phyloP scores from a whole-genome alignment of 106 monocot genomes.

The Posidonia australis region DNA sequence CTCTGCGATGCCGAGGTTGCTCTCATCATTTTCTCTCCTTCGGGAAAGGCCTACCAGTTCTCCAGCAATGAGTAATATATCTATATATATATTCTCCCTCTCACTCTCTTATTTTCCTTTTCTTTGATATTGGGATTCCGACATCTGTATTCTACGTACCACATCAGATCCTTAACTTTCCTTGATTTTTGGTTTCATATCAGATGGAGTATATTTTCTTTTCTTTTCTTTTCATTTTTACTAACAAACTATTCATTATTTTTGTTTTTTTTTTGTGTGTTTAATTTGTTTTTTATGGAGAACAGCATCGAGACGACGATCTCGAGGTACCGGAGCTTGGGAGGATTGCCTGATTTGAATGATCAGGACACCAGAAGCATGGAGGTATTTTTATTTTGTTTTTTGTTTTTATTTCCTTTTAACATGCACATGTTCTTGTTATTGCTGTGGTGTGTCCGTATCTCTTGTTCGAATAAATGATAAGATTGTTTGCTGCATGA shows the following conservation, averaged over 20 bases:
- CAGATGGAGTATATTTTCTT: background rate
- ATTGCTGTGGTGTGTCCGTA: too few relatives aligned
- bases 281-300: background rate
- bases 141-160: background rate
- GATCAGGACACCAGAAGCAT: constrained; percentile 10
- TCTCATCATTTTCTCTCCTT: constrained; percentile 71
- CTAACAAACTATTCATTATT: background rate
- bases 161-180: background rate
- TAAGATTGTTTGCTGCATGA: too few relatives aligned
- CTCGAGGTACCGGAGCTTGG: constrained; percentile 12
- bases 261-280: background rate
- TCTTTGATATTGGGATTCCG: background rate
- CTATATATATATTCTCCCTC: background rate
- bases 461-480: too few relatives aligned
- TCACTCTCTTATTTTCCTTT: background rate
- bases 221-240: background rate
- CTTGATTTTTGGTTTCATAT: background rate
- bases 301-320: constrained; percentile 10
- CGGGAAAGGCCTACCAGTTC: constrained; percentile 69
- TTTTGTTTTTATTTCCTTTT: background rate
- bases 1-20: constrained; percentile 80
- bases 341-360: constrained; percentile 12
- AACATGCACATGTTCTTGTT: background rate
- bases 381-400: background rate
- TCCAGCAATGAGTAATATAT: constrained; percentile 34